Evolutionary conservation across 169 alveolate species (phyloP), one percentile per base, ranked within the genome.

Genomic region (Theileria equi): DNA sequence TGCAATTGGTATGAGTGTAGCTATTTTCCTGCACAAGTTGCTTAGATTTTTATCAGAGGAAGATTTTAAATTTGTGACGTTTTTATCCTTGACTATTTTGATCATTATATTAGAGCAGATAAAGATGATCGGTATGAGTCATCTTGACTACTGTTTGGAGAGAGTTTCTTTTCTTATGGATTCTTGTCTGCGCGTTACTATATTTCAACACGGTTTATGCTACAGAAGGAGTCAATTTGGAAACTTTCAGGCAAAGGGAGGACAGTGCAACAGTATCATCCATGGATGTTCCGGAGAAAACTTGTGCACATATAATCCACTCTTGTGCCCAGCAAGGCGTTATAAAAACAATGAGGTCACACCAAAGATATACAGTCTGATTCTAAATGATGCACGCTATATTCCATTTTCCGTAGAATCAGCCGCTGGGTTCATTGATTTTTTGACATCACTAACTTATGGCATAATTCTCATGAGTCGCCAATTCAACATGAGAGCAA

Each of bases 151-250:
- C 55, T 60, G 65, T 38, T 49, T 32, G 32, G 45, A 25, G 19
- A 47, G 84, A 6, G 38, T 72, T 26, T 44, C 44, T 10, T 6
- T 28, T 45, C 36, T 72, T 0, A 72, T 72, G 50, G 71, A 74
- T 26, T 23, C 55, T 6, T 43, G 72, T 3, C 31, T 64, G 38
- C 65, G 79, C 5, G 65, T 74, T 31, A 74, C 84, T 0, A 26
- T 74, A 2, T 74, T 74, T 52, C 84, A 74, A 50, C 78, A 63
- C 36, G 79, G 79, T 13, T n/a, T 74, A 35, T 74, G 68, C 28
- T 58, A 64, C 19, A 57, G 84, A 5, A 67, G 84, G 19, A 2
- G 28, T 4, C 36, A 28, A 25, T 53, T 10, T 31, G 19, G 36
- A 34, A 2, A 53, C 17, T 25, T 53, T 11, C 17, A 53, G 13